A percentile compares a stretch with the other conserved stretches of the same genome.
Evolutionary conservation across 495 filamentous ascomycete genomes (phyloP).

Genomic region (Tricharina praecox): DNA sequence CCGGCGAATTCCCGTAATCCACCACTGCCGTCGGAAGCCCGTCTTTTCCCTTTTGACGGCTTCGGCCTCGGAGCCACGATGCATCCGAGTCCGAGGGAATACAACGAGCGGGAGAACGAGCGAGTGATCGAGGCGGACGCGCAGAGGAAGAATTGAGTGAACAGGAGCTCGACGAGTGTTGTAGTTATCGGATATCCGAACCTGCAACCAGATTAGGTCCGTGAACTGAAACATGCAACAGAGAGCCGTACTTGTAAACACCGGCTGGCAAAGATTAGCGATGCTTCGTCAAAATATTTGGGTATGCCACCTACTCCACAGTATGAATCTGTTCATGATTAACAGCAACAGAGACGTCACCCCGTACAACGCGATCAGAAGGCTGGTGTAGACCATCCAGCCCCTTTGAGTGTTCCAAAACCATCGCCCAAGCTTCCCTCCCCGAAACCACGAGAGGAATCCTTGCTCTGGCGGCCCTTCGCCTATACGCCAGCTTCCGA

Average conservation of each 20-base stretch:
- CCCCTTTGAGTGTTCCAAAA: slow-evolving; percentile 34
- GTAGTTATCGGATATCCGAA: slow-evolving; percentile 36
- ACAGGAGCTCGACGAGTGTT: slow-evolving; percentile 34
- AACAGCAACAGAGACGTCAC: slow-evolving; percentile 32
- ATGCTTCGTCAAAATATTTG: slow-evolving; percentile 13
- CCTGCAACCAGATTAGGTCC: slow-evolving; percentile 11
- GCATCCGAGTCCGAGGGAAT: slow-evolving; percentile 28
- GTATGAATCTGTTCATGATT: slow-evolving; percentile 35
- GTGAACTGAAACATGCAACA: background rate
- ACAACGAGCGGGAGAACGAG: slow-evolving; percentile 26
- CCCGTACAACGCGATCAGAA: slow-evolving; percentile 32
- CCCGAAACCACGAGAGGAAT: slow-evolving; percentile 25
- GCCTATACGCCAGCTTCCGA: slow-evolving; percentile 15
- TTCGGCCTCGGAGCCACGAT: slow-evolving; percentile 26
- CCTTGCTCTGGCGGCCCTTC: slow-evolving; percentile 14
- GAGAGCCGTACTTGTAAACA: slow-evolving; percentile 31
- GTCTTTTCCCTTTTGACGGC: slow-evolving; percentile 23
- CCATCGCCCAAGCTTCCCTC: slow-evolving; percentile 34
- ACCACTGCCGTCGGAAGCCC: slow-evolving; percentile 12
- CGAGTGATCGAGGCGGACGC: slow-evolving; percentile 29
- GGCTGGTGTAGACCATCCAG: slow-evolving; percentile 35
- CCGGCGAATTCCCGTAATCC: slow-evolving; percentile 34
- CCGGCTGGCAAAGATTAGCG: slow-evolving; percentile 31
- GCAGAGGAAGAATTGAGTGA: slow-evolving; percentile 33
- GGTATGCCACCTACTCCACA: slow-evolving; percentile 28